Conservation (phyloP, 2,329 filamentous ascomycete genomes). For the Phialophora chinensis region DNA sequence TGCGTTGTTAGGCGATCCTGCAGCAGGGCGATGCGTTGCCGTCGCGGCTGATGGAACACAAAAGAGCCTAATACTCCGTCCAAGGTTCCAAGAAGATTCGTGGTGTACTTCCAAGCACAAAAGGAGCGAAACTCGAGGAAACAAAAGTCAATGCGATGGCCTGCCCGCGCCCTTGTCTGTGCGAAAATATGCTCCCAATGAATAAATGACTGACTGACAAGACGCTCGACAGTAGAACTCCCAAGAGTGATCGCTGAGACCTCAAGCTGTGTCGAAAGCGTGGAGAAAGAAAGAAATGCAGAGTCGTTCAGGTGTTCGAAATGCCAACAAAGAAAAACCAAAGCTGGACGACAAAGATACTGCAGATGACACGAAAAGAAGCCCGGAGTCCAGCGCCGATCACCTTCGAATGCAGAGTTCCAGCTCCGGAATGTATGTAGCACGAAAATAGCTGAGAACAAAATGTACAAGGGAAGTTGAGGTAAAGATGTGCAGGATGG, state of each 20-base stretch:
- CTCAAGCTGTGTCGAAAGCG: background rate
- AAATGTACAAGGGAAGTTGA: background rate
- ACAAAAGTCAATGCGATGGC: background rate
- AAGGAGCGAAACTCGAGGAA: background rate
- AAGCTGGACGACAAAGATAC: background rate
- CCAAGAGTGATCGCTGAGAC: background rate
- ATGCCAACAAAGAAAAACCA: background rate
- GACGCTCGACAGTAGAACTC: background rate
- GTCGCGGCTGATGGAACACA: background rate
- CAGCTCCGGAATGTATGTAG: background rate
- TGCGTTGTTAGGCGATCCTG: background rate
- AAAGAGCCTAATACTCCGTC: background rate
- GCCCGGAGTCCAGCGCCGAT: slow-evolving; percentile 2
- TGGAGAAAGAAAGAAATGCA: background rate
- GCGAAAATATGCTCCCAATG: background rate
- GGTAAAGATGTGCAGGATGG: slow-evolving; percentile 10
- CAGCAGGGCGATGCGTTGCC: background rate
- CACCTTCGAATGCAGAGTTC: background rate
- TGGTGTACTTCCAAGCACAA: background rate
- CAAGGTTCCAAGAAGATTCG: background rate
- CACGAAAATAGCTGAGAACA: slow-evolving; percentile 5
- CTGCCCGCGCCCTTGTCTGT: background rate
- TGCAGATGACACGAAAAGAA: slow-evolving; percentile 1
- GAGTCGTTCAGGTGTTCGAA: background rate
- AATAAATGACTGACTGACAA: background rate